Evolutionary conservation across 2,329 filamentous ascomycete genomes (phyloP), one percentile per base, ranked within the genome.

Genomic region (Diaporthe aspalathi): DNA sequence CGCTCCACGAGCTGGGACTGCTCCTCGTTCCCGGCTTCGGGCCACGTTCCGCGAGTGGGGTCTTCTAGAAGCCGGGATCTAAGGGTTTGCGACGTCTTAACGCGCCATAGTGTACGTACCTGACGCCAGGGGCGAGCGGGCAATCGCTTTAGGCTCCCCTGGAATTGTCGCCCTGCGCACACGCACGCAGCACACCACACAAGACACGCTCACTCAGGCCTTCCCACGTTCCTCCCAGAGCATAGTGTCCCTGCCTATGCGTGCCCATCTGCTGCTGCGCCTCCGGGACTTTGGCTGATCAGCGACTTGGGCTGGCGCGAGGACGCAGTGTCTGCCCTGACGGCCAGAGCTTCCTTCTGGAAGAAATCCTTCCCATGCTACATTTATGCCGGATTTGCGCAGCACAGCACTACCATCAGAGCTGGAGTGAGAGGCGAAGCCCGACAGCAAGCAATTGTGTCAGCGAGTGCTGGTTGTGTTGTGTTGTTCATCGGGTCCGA

Each of bases 11-110:
- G 72, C 72, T 72, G 70, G 72, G 72, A 73, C 72, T 73, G 60
- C 70, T 72, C 70, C 62, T 63, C 70, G 72, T 60, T 68, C 72
- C 70, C 52, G 72, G 72, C 72, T 66, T 73, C 70, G 72, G 72
- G 67, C 43, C 45, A 53, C 27, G 45, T 70, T 66, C 72, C 70
- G 68, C 68, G 72, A 72, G 72, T 56, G 69, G 71, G 63, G 38
- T 29, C 17, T 57, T 67, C 29, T 57, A 57, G 52, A 71, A 57
- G 60, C 27, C 24, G 50, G 40, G 53, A 67, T 60, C 68, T 45
- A 43, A 54, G 35, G 43, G 14, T 2, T 12, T 54, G 65, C 49
- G 66, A 68, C 22, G 45, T 50, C 32, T 35, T 22, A 57, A 43
- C 40, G 32, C 29, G 7, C 22, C 20, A 5, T 7, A 56, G 29